These are phyloP conservation scores for Yamadazyma diddensiae DNA, from an alignment of 1,139 yeast genomes.

Conservation along the genomic window DNA sequence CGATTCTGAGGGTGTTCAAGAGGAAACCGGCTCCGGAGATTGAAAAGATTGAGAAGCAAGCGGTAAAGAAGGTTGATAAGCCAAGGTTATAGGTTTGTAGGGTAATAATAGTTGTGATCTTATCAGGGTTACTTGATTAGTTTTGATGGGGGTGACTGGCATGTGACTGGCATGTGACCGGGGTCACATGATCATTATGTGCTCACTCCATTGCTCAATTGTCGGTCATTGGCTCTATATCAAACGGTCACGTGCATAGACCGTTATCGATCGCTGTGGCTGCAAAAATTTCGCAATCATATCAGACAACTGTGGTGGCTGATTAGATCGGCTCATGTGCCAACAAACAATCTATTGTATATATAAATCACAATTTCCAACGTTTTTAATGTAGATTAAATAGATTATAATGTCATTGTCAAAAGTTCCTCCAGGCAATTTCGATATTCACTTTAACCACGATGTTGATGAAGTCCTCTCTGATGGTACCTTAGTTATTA, in stretches of 20 bases:
- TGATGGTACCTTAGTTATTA: slow-evolving; percentile 32
- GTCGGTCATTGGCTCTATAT: too few species aligned
- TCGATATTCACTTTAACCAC: slow-evolving; percentile 37
- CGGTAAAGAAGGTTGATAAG: slow-evolving; percentile 24
- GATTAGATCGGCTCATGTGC: slow-evolving; percentile 1
- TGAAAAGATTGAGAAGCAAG: slow-evolving; percentile 23
- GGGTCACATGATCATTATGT: too few species aligned
- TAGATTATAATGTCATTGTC: slow-evolving; percentile 1
- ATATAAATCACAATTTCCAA: not conserved
- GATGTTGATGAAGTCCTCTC: slow-evolving; percentile 35
- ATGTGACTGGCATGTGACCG: too few species aligned
- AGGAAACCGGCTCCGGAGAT: slow-evolving; percentile 4
- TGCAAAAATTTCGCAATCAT: slow-evolving; percentile 5
- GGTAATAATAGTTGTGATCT: too few species aligned
- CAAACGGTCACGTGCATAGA: not conserved
- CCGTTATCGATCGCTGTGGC: slow-evolving; percentile 3
- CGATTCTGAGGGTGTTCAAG: slow-evolving; percentile 40
- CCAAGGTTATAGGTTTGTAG: slow-evolving; percentile 35
- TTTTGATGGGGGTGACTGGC: too few species aligned
- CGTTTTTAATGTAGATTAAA: not conserved
- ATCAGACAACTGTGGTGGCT: slow-evolving; percentile 3
- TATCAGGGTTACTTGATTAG: too few species aligned
- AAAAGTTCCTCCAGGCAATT: slow-evolving; percentile 22
- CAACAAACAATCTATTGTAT: not conserved
- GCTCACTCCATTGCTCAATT: too few species aligned